Base-by-base conservation (phyloP, 1,284 basidiomycete genomes). In the Veloboletus limbatus region DNA sequence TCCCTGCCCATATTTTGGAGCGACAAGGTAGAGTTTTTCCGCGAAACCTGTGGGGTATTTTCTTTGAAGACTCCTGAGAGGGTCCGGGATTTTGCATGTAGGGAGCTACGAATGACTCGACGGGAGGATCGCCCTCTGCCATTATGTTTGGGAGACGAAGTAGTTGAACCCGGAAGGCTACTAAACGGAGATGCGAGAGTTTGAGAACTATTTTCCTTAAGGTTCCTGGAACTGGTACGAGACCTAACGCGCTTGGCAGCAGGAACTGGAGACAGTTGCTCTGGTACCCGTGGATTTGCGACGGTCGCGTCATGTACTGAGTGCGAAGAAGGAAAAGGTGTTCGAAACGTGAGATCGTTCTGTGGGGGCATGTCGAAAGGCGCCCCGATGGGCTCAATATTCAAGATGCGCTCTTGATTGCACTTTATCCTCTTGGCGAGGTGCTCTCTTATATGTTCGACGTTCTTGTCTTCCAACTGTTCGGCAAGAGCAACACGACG, bases 181-280 rank as follows among this genome's bases (percentile, higher is more conserved):
- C 49, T 56, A 48, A 65, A 69, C 7, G 64, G 68, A 21, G 74
- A 53, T 57, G 70, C 60, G 50, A 59, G 56, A 17, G 17, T n/a
- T 34, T 28, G 45, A 45, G 54, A 31, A 9, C 14, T 31, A 13
- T 78, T 79, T 59, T 79, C 77, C 53, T 77, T 78, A 39, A 75
- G 63, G 39, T 68, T 70, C 36, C 67, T 65, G 48, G 76, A 79
- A 33, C 63, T 67, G 20, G 71, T 70, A 45, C 73, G 71, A 45
- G 76, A 74, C 18, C 69, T 52, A 24, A 73, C 66, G 17, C 72
- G 72, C 52, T 68, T 75, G 36, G 69, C 61, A 21, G 69, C 56
- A 40, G 75, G 72, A 30, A 72, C 58, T 3, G 67, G 74, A n/a
- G 71, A 76, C 8, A 76, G 51, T 31, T 58, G 56, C 34, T 73